Evolutionary conservation across 164 flowering plant genomes (phyloP), one percentile per base, ranked within the genome.

Genomic region (Berberis thunbergii): DNA sequence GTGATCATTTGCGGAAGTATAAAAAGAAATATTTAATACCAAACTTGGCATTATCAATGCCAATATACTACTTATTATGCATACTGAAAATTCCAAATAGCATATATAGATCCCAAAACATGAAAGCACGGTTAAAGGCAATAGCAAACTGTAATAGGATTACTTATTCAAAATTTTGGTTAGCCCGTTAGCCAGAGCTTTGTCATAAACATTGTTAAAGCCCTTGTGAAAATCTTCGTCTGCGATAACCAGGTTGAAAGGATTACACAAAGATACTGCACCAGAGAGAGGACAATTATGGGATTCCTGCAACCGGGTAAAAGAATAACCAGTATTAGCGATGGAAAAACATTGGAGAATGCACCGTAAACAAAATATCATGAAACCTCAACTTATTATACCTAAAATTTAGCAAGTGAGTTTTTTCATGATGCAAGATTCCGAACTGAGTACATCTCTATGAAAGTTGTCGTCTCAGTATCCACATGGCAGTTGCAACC

Each of bases 201-300:
- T 82, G 82, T 94, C 95, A 80, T 94, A 94, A 57, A 94, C 64
- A 64, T 62, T 84, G 73, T 94, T 94, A 72, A 94, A 85, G 63
- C 97, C 98, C 76, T 88, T 87, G 49, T 67, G 89, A 64, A 94
- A 84, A 72, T 88, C 85, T 64, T 87, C 91, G 78, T 90, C 92
- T 63, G 98, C 91, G 64, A 86, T 75, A 45, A 91, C 88, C 74
- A 94, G 76, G 73, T 94, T 74, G 80, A 94, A 94, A 65, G 98
- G 98, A 82, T 88, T 94, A 72, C 98, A 94, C 74, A 94, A 67
- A 57, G 97, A 90, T 54, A 88, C 91, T 43, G 95, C 97, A 58
- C 96, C 97, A 69, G 92, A 76, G 69, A 94, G 91, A 66, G 82
- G 83, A 69, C 96, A 86, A 63, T 58, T 43, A 62, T 75, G 68